A percentile compares a stretch with the other conserved stretches of the same genome.
phyloP scores from a whole-genome alignment of 164 flowering plant species.

The Houttuynia cordata region DNA sequence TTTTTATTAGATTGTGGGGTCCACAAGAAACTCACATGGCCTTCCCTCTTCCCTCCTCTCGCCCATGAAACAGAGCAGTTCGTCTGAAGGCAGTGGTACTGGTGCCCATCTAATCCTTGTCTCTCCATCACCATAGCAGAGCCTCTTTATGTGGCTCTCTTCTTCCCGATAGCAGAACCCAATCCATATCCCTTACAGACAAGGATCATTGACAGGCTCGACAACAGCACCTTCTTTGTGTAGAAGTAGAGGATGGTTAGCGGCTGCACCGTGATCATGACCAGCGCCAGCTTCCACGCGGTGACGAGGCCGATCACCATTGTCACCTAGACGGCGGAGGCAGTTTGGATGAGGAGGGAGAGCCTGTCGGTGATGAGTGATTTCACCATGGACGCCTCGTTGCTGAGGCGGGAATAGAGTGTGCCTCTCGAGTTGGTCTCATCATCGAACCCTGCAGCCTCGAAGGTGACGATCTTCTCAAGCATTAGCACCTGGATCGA shows the following conservation, averaged over 20 bases:
- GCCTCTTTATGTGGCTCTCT: too few species aligned
- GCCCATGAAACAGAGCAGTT: too few species aligned
- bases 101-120: too few species aligned
- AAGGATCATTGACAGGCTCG: slow-evolving; percentile 38
- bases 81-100: too few species aligned
- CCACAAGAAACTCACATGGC: too few species aligned
- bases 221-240: slow-evolving; percentile 56
- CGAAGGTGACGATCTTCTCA: slow-evolving; percentile 64
- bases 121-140: too few species aligned
- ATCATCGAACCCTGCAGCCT: slow-evolving; percentile 85
- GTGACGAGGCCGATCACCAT: slow-evolving; percentile 62
- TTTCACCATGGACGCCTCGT: slow-evolving; percentile 71
- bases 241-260: slow-evolving; percentile 79
- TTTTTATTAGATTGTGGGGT: too few species aligned
- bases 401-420: slow-evolving; percentile 57
- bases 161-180: too few species aligned
- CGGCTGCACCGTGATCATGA: slow-evolving; percentile 86
- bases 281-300: slow-evolving; percentile 88
- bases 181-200: too few species aligned
- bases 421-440: slow-evolving; percentile 70
- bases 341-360: slow-evolving; percentile 60
- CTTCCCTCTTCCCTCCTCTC: too few species aligned
- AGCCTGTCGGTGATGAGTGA: slow-evolving; percentile 74
- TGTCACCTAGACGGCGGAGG: slow-evolving; percentile 58
- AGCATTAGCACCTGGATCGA: slow-evolving; percentile 64